Evolutionary conservation across 805 yeast species (phyloP).

Genomic region (Tetrapisispora taiwanensis): DNA sequence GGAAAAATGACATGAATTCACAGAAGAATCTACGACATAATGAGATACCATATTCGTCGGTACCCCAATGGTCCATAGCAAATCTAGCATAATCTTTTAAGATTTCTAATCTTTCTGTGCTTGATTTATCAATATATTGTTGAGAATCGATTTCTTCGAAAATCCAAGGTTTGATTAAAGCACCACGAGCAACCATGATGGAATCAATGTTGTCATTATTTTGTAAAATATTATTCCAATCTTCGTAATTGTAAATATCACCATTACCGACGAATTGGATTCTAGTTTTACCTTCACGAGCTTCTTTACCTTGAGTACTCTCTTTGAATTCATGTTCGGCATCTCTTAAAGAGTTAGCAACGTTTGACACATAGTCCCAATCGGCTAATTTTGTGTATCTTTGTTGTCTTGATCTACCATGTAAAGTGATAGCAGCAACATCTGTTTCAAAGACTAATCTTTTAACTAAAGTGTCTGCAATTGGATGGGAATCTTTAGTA

Average conservation of each 20-base stretch:
- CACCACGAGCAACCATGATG: constrained; percentile 97
- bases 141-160: constrained; percentile 88
- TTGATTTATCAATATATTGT: constrained; percentile 82
- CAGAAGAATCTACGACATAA: constrained; percentile 83
- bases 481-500: constrained; percentile 69
- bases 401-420: constrained; percentile 95
- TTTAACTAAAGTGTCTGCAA: constrained; percentile 70
- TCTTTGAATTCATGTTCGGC: constrained; percentile 47
- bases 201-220: constrained; percentile 66
- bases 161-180: constrained; percentile 96
- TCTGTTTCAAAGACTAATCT: constrained; percentile 70
- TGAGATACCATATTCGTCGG: constrained; percentile 89
- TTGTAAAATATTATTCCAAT: constrained; percentile 67
- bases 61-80: constrained; percentile 96
- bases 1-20: constrained; percentile 89
- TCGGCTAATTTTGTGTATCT: constrained; percentile 85
- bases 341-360: constrained; percentile 58
- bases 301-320: constrained; percentile 56
- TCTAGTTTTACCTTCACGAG: constrained; percentile 37
- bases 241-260: constrained; percentile 76
- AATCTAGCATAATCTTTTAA: constrained; percentile 58
- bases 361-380: constrained; percentile 78
- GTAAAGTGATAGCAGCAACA: constrained; percentile 84
- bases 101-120: constrained; percentile 79
- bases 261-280: constrained; percentile 92